phyloP scores from a whole-genome alignment of 768 basidiomycete species.

The Mycena sanguinolenta region DNA sequence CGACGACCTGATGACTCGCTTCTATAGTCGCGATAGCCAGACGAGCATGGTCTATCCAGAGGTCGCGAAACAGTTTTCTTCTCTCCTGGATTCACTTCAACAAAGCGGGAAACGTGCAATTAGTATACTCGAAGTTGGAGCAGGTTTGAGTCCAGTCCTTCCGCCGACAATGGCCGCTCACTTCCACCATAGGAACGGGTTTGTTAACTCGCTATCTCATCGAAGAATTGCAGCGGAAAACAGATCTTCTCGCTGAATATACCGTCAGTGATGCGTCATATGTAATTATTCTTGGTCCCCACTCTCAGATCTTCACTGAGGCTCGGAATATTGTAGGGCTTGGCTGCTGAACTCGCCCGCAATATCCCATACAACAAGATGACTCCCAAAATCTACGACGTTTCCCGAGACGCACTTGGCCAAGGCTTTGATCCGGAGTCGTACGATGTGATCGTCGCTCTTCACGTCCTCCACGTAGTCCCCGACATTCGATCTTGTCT shows the following conservation, averaged over 20 bases:
- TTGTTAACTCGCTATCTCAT: constrained; percentile 10
- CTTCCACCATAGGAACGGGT: constrained; percentile 8
- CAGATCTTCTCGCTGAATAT: constrained; percentile 8
- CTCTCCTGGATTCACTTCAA: constrained; percentile 7
- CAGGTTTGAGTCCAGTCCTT: not conserved
- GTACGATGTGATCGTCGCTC: constrained; percentile 6
- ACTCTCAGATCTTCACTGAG: not conserved
- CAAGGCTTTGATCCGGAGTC: constrained; percentile 1
- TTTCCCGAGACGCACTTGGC: not conserved
- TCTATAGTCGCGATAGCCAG: not conserved
- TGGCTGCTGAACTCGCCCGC: not conserved
- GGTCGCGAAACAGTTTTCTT: constrained; percentile 1
- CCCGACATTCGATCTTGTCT: not conserved
- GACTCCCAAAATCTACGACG: constrained; percentile 16
- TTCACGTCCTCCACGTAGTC: constrained; percentile 18
- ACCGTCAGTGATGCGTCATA: constrained; percentile 24
- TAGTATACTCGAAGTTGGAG: constrained; percentile 23
- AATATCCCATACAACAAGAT: not conserved
- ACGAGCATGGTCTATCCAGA: not conserved
- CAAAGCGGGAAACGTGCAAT: not conserved
- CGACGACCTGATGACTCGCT: constrained; percentile 13
- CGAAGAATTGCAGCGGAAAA: constrained; percentile 5
- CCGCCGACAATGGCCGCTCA: not conserved
- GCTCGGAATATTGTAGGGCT: not conserved
- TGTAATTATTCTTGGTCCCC: not conserved